Conservation (phyloP, 2,329 filamentous ascomycete species). For the Leptosphaerulina australis region DNA sequence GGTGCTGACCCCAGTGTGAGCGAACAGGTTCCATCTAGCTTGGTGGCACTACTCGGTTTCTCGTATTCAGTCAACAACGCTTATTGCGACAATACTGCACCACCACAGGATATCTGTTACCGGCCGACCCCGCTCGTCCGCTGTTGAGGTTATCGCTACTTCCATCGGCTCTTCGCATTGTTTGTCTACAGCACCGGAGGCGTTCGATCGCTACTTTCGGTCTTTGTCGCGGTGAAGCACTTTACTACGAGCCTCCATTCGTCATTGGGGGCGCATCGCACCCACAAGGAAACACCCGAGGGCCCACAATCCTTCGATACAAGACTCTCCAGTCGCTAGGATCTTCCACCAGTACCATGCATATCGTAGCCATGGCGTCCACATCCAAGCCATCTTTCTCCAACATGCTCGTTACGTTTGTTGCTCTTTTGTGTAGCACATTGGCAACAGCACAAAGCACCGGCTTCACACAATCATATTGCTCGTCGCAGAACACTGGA, state of each 20-base stretch:
- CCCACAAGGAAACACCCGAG: not conserved
- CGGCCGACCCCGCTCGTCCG: slow-evolving; percentile 10
- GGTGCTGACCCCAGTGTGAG: slow-evolving; percentile 34
- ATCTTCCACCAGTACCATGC: not conserved
- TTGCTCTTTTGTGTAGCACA: slow-evolving; percentile 22
- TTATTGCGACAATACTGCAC: slow-evolving; percentile 8
- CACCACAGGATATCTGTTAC: slow-evolving; percentile 19
- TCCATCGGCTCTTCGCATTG: slow-evolving; percentile 6
- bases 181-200: slow-evolving; percentile 23
- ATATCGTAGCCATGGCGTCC: slow-evolving; percentile 23
- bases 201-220: slow-evolving; percentile 33
- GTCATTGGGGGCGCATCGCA: slow-evolving; percentile 6
- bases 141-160: slow-evolving; percentile 5
- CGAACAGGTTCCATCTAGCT: slow-evolving; percentile 10
- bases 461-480: slow-evolving; percentile 46
- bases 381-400: slow-evolving; percentile 14
- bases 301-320: slow-evolving; percentile 5
- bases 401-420: slow-evolving; percentile 28
- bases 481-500: slow-evolving; percentile 54
- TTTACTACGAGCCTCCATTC: slow-evolving; percentile 17
- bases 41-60: not conserved
- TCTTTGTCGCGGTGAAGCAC: slow-evolving; percentile 16
- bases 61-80: slow-evolving; percentile 2
- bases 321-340: not conserved
- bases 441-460: slow-evolving; percentile 22